Base-by-base conservation (phyloP, 2,329 filamentous ascomycete genomes). In the Claviceps quebecensis region DNA sequence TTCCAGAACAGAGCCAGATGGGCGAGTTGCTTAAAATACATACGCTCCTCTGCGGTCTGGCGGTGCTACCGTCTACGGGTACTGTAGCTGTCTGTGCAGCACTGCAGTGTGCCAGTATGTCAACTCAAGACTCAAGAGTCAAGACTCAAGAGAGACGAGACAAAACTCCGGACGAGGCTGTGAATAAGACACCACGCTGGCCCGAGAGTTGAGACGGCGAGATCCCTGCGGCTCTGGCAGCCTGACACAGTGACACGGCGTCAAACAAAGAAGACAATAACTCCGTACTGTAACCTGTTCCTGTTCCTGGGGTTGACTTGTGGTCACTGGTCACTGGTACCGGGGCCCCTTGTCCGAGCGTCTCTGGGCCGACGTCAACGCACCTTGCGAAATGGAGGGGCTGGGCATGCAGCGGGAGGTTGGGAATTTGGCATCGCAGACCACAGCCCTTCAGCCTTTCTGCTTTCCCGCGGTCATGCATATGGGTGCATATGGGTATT, bases 391-490 rank as follows among this genome's bases (percentile, higher is more conserved):
- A 52, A 51, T 55, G 49, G 53, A 51, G 63, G 63, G 63, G 63
- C 54, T 66, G 62, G 63, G 26, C 26, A 29, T 29, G 29, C 29
- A 11, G 41, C 6, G 56, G 62, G 65, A 66, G 65, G 65, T 62
- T 65, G 65, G 65, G 65, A 47, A 9, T 16, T 3, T 34, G 29
- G 29, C 29, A 34, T 34, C 29, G 29, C 29, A 34, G 29, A 29
- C 26, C 26, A 2, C 26, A 26, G 7, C 26, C 17, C n/a, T n/a
- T 40, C n/a, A 8, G 14, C 16, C 16, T 40, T 40, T 40, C 17
- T 40, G 8, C 26, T 26, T 29, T 45, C 6, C 3, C 5, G 14
- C 7, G 17, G 3, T 23, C 14, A 3, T 36, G 5, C 29, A 17
- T 34, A 11, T 43, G 4, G 9, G 8, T 43, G 29, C 40, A 43